phyloP scores from a whole-genome alignment of 306 rosid species.

The Mimosa bimucronata region DNA sequence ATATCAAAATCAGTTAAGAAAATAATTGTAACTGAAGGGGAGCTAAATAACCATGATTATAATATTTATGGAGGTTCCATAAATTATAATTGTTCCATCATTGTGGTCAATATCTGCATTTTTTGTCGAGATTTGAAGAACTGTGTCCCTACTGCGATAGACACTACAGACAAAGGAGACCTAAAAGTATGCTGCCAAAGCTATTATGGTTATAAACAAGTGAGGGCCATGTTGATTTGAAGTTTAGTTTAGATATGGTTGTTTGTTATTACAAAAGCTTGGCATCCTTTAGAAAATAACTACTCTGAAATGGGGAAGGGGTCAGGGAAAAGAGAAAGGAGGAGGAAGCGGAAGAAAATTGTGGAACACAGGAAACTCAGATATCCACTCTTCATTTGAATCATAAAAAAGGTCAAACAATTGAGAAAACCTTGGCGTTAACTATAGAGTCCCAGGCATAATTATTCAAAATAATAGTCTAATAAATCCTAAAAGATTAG shows the following conservation, averaged over 20 bases:
- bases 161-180: too few species aligned
- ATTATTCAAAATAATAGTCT: background rate
- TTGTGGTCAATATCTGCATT: background rate
- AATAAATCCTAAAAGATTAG: background rate
- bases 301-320: too few species aligned
- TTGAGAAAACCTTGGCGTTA: background rate
- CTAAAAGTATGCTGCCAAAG: too few species aligned
- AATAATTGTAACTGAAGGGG: conserved; percentile 6
- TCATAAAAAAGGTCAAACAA: background rate
- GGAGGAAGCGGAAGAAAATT: too few species aligned
- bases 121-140: conserved; percentile 8
- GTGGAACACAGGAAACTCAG: too few species aligned
- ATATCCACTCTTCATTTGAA: too few species aligned
- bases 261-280: too few species aligned
- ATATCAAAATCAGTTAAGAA: background rate
- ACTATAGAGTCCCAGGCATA: background rate
- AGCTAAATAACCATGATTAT: conserved; percentile 1
- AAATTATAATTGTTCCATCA: background rate
- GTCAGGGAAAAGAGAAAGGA: too few species aligned
- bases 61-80: background rate
- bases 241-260: too few species aligned
- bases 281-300: too few species aligned
- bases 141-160: background rate
- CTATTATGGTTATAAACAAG: background rate
- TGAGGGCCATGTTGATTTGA: background rate